Evolutionary conservation across 345 rosid species (phyloP).

Genomic region (Eucalyptus urophylla): DNA sequence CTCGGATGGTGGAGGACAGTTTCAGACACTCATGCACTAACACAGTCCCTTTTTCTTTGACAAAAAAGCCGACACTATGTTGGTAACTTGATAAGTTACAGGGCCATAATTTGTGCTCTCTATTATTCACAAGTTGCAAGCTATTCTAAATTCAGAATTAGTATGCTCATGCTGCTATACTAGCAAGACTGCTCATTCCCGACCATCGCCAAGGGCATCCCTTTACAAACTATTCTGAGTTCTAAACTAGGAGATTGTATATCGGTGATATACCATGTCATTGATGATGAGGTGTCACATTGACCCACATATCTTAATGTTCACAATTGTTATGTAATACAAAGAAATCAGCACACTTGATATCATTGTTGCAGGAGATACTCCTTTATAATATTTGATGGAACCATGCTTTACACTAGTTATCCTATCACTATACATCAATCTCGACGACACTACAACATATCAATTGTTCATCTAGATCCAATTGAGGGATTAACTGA

Average conservation of each 20-base stretch:
- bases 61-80: background rate
- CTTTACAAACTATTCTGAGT: rapidly evolving
- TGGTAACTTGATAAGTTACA: background rate
- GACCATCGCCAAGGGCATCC: rapidly evolving
- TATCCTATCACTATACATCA: background rate
- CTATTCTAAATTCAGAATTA: background rate
- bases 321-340: background rate
- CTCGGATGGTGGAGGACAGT: background rate
- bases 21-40: rapidly evolving
- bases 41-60: background rate
- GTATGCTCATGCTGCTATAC: background rate
- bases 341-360: background rate
- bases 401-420: background rate
- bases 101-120: background rate
- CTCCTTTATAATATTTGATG: rapidly evolving
- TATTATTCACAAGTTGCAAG: background rate
- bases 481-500: background rate
- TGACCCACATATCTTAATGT: background rate
- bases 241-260: no score
- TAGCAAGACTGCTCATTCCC: background rate
- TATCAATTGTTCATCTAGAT: background rate
- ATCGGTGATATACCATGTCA: rapidly evolving
- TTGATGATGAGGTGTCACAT: background rate
- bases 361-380: background rate
- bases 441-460: rapidly evolving